Percentiles rank a stretch among this genome's conserved stretches.
Conservation (phyloP, 768 basidiomycete species). For the Sarcodon aspratus region DNA sequence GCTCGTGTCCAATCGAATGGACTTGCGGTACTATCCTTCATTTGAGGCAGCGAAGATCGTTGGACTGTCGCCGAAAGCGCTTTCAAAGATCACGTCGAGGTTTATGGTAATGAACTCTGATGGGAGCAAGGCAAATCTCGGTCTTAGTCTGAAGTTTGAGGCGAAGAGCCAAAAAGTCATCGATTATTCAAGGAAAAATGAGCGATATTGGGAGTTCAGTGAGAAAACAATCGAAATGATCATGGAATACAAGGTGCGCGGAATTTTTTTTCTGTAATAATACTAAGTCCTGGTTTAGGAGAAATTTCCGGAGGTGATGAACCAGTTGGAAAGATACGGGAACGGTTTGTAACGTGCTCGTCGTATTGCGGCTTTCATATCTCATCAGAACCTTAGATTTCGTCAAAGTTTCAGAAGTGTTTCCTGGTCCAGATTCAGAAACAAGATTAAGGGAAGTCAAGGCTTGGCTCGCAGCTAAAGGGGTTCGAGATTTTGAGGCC, state of each 20-base stretch:
- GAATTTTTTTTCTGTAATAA: not conserved
- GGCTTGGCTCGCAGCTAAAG: conserved; percentile 76
- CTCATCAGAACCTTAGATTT: conserved; percentile 42
- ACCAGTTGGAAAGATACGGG: conserved; percentile 53
- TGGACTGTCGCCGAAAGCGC: conserved; percentile 62
- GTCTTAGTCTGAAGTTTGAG: conserved; percentile 93
- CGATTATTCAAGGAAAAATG: conserved; percentile 81
- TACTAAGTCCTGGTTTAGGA: conserved; percentile 25
- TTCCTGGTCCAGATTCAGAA: conserved; percentile 47
- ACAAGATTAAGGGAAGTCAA: conserved; percentile 66
- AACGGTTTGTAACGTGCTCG: conserved; percentile 42
- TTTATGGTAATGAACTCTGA: conserved; percentile 79
- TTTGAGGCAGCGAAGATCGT: conserved; percentile 69
- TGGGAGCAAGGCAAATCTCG: conserved; percentile 72
- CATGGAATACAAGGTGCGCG: conserved; percentile 65
- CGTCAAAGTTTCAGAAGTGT: conserved; percentile 48
- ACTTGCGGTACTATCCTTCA: conserved; percentile 63
- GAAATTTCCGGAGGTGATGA: conserved; percentile 79
- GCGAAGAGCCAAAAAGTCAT: conserved; percentile 88
- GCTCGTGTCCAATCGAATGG: conserved; percentile 39
- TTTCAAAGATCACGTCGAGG: conserved; percentile 89
- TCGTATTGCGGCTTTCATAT: not conserved
- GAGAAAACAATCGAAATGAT: conserved; percentile 76
- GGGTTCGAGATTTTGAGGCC: conserved; percentile 84
- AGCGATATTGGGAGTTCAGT: conserved; percentile 87